These are phyloP conservation scores for Aspergillus pseudotamarii DNA, from an alignment of 2,329 filamentous ascomycete species.

Conservation along the genomic window DNA sequence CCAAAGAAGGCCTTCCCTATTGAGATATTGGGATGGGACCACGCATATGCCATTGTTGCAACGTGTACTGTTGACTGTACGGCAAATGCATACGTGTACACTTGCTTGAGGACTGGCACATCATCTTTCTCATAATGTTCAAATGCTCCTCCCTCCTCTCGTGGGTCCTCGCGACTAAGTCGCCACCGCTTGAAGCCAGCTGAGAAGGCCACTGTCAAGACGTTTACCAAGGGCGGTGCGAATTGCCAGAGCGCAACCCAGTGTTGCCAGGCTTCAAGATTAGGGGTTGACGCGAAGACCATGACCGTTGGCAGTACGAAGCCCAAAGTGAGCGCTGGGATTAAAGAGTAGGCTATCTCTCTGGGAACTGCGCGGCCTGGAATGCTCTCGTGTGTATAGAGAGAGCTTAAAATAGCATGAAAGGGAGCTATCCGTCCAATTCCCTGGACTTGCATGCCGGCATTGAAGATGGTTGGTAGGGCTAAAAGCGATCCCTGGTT, in stretches of 20 bases:
- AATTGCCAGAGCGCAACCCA: constrained; percentile 4
- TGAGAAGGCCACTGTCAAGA: not conserved
- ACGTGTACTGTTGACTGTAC: not conserved
- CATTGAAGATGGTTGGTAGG: not conserved
- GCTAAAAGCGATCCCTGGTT: not conserved
- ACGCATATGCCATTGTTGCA: constrained; percentile 1
- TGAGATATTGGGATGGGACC: not conserved
- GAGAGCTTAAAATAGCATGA: not conserved
- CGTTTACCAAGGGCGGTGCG: not conserved
- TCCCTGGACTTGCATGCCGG: constrained; percentile 1
- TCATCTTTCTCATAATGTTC: not conserved
- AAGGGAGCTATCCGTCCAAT: not conserved
- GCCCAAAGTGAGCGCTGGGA: not conserved
- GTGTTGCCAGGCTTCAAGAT: not conserved
- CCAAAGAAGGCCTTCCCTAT: not conserved
- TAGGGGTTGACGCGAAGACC: not conserved
- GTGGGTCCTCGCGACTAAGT: not conserved
- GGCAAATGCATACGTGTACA: not conserved
- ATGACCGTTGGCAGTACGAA: not conserved
- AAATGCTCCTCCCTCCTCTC: not conserved
- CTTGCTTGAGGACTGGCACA: not conserved
- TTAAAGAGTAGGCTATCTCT: not conserved
- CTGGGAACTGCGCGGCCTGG: not conserved
- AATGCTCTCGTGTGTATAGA: not conserved
- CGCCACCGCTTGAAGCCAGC: not conserved